Evolutionary conservation across 176 grass and related monocot species (phyloP).

Genomic region (Microstegium vimineum): DNA sequence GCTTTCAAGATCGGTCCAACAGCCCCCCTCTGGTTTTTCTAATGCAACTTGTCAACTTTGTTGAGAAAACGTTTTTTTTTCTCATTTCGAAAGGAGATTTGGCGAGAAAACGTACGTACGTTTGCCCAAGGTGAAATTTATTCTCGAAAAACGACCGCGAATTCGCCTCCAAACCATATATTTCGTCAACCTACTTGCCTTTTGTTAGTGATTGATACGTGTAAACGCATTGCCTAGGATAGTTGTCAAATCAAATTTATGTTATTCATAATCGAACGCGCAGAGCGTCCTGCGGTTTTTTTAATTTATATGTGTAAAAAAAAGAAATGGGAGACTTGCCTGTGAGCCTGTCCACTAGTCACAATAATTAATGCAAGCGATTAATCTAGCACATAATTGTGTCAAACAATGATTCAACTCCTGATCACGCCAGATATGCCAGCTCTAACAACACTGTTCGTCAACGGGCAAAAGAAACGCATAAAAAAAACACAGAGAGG

Average conservation of each 20-base stretch:
- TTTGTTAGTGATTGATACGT: neutral
- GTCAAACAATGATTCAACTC: slow-evolving; percentile 7
- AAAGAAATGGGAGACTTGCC: neutral
- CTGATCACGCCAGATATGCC: slow-evolving; percentile 33
- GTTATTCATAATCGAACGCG: neutral
- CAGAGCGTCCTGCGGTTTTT: neutral
- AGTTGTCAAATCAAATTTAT: neutral
- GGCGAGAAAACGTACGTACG: too few species aligned
- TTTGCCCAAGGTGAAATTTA: neutral
- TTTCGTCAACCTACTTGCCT: neutral
- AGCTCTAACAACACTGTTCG: slow-evolving; percentile 11
- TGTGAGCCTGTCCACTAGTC: neutral
- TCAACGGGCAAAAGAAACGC: slow-evolving; percentile 34
- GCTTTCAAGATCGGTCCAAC: slow-evolving; percentile 17
- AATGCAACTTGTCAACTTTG: neutral
- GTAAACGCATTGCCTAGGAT: neutral
- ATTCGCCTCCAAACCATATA: neutral
- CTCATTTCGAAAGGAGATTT: too few species aligned
- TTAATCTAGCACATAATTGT: neutral
- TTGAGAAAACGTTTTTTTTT: neutral
- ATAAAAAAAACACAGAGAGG: neutral
- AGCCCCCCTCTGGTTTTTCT: neutral
- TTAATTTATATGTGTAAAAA: neutral
- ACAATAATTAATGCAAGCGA: neutral
- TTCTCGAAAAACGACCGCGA: neutral